Evolutionary conservation across 116 monocot genomes (phyloP).

Genomic region (Dioscorea cayenensis): DNA sequence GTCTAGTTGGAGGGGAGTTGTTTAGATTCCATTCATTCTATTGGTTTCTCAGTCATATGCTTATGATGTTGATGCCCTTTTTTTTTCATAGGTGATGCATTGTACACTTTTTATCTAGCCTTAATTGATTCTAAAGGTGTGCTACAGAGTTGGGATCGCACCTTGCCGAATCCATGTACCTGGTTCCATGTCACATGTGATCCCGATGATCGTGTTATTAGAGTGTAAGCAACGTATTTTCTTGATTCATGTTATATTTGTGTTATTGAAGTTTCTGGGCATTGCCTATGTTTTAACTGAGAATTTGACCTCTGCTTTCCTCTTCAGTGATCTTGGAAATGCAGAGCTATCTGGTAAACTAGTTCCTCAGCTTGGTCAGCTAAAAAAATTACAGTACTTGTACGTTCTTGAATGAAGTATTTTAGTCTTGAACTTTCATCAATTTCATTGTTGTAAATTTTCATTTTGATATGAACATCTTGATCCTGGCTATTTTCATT

Average conservation of each 20-base stretch:
- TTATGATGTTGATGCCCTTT: not conserved
- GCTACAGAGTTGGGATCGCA: slow-evolving; percentile 99
- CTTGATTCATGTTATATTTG: not conserved
- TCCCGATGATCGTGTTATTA: slow-evolving; percentile 77
- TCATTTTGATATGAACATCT: too few species aligned
- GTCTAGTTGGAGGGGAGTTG: not conserved
- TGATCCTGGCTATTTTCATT: too few species aligned
- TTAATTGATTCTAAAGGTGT: slow-evolving; percentile 87
- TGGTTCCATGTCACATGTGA: slow-evolving; percentile 99
- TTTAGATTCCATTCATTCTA: not conserved
- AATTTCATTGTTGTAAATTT: too few species aligned
- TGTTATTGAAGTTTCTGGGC: not conserved
- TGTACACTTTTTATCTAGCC: slow-evolving; percentile 59
- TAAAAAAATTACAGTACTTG: slow-evolving; percentile 59
- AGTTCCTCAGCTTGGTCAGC: slow-evolving; percentile 64
- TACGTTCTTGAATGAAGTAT: slow-evolving; percentile 8
- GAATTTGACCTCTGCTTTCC: not conserved
- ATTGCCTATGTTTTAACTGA: too few species aligned
- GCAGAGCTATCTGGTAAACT: slow-evolving; percentile 66
- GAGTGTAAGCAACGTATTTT: slow-evolving; percentile 62
- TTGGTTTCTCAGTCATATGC: not conserved
- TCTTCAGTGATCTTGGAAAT: slow-evolving; percentile 68
- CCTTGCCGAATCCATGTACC: slow-evolving; percentile 94
- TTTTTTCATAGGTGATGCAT: slow-evolving; percentile 74
- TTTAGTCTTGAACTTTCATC: not conserved